Conservation (phyloP, 2,329 filamentous ascomycete genomes). For the Zymoseptoria passerinii region DNA sequence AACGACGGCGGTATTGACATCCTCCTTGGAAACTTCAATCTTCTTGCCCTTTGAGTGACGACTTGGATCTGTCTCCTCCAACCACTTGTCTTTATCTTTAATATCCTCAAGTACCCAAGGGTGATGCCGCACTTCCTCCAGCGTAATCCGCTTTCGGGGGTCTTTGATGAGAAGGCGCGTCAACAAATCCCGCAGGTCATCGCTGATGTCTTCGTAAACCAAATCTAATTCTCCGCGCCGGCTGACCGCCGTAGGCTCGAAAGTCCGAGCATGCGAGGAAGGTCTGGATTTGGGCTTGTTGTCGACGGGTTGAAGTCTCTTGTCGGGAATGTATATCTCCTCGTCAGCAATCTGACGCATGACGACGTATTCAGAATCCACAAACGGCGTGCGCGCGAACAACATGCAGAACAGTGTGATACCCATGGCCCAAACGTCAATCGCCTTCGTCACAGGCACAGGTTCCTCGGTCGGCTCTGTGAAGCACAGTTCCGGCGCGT, state of each 20-base stretch:
- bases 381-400: slow-evolving; percentile 88
- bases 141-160: slow-evolving; percentile 75
- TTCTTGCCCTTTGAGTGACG: slow-evolving; percentile 68
- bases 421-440: slow-evolving; percentile 94
- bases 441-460: slow-evolving; percentile 78
- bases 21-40: slow-evolving; percentile 85
- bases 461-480: slow-evolving; percentile 61
- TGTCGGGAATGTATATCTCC: slow-evolving; percentile 79
- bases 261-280: slow-evolving; percentile 40
- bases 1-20: slow-evolving; percentile 83
- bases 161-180: slow-evolving; percentile 78
- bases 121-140: slow-evolving; percentile 89
- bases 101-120: slow-evolving; percentile 81
- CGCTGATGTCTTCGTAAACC: slow-evolving; percentile 77
- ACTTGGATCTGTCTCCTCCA: slow-evolving; percentile 87
- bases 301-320: slow-evolving; percentile 67
- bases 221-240: slow-evolving; percentile 72
- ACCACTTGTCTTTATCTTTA: slow-evolving; percentile 66
- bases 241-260: slow-evolving; percentile 44
- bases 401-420: slow-evolving; percentile 94
- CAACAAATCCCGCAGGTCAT: slow-evolving; percentile 70
- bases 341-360: slow-evolving; percentile 87
- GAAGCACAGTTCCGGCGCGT: slow-evolving; percentile 91
- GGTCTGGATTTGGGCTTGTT: slow-evolving; percentile 38
- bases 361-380: slow-evolving; percentile 84